Percentiles rank a stretch among this genome's conserved stretches.
Evolutionary conservation across 441 rosid species (phyloP).

Genomic region (Mallotus japonicus): DNA sequence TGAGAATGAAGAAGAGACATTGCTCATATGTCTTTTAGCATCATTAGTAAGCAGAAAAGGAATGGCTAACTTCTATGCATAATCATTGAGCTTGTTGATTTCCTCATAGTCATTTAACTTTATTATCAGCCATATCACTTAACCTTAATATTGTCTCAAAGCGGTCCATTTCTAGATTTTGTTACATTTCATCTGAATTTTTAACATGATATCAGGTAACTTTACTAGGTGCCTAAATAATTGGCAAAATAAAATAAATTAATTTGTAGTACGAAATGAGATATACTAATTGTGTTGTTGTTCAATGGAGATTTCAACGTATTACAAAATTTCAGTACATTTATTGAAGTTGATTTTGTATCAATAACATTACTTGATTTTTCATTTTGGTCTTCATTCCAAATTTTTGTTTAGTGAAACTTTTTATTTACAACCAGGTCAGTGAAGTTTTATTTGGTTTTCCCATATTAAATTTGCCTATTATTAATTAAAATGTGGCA

Average conservation of each 20-base stretch:
- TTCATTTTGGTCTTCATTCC: too few relatives aligned
- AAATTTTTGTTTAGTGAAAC: background rate
- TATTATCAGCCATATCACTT: background rate
- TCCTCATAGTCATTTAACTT: background rate
- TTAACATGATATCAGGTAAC: background rate
- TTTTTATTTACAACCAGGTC: background rate
- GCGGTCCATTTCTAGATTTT: background rate
- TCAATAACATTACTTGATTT: background rate
- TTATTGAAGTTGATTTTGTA: background rate
- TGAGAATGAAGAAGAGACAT: background rate
- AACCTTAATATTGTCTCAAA: background rate
- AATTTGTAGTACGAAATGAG: too few relatives aligned
- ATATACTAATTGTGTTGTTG: too few relatives aligned
- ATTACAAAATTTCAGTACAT: background rate
- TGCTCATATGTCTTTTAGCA: background rate
- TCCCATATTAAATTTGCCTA: background rate
- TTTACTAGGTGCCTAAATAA: background rate
- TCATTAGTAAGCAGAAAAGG: background rate
- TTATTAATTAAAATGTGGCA: background rate
- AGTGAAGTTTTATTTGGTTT: background rate
- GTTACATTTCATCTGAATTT: background rate
- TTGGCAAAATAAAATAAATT: too few relatives aligned
- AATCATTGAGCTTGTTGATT: too few relatives aligned
- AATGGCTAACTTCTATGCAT: background rate
- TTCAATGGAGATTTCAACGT: background rate